phyloP scores from a whole-genome alignment of 257 asterid species.

The Nicotiana sylvestris region DNA sequence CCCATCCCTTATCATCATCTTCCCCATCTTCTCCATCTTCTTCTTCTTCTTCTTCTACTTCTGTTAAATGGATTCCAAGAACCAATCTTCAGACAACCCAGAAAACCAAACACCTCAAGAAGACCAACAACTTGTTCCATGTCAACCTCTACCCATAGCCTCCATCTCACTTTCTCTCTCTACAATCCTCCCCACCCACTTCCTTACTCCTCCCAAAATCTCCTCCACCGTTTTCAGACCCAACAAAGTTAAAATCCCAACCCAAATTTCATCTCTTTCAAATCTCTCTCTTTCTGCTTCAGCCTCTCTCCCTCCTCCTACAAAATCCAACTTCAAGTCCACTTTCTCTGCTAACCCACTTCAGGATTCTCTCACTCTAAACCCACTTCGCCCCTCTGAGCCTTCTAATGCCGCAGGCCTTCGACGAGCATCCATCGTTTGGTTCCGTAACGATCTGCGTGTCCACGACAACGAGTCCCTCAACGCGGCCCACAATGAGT shows the following conservation, averaged over 20 bases:
- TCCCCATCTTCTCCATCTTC: not conserved
- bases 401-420: constrained; percentile 65
- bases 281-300: constrained; percentile 54
- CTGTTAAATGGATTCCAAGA: constrained; percentile 21
- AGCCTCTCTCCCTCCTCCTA: constrained; percentile 35
- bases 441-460: constrained; percentile 99
- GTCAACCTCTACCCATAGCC: constrained; percentile 37
- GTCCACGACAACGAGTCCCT: constrained; percentile 89
- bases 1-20: not conserved
- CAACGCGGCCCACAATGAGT: constrained; percentile 67
- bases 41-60: not conserved
- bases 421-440: constrained; percentile 73
- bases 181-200: constrained; percentile 69
- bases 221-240: constrained; percentile 35
- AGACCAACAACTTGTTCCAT: not conserved
- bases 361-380: constrained; percentile 41
- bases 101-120: constrained; percentile 18
- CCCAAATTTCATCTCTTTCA: constrained; percentile 69
- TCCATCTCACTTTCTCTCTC: constrained; percentile 78
- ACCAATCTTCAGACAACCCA: constrained; percentile 11
- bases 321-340: constrained; percentile 46
- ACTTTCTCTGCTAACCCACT: constrained; percentile 60
- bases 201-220: constrained; percentile 57
- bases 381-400: constrained; percentile 73
- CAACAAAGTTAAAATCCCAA: constrained; percentile 60